Evolutionary conservation across 106 monocot genomes (phyloP).

Genomic region (Dendrobium officinale): DNA sequence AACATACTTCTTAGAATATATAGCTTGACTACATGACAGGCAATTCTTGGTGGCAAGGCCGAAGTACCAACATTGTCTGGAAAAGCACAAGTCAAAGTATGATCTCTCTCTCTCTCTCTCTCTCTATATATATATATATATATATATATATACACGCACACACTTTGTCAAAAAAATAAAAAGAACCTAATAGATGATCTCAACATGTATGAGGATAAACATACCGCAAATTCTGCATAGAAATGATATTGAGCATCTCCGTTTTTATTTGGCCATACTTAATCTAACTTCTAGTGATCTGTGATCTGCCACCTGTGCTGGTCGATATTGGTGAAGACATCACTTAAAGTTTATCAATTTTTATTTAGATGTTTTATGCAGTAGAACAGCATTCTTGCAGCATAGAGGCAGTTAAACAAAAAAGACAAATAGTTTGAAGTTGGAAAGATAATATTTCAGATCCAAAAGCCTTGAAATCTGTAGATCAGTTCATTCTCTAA

Average conservation of each 20-base stretch:
- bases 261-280: background rate
- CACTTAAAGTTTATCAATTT: background rate
- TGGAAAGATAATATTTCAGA: background rate
- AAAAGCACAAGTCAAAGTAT: constrained; percentile 66
- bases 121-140: background rate
- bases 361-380: background rate
- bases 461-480: background rate
- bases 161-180: background rate
- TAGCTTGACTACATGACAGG: constrained; percentile 30
- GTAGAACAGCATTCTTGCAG: background rate
- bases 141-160: no score
- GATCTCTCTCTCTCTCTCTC: background rate
- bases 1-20: background rate
- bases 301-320: background rate
- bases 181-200: background rate
- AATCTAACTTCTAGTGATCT: background rate
- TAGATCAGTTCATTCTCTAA: background rate
- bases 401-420: background rate
- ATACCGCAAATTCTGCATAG: background rate
- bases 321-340: no score
- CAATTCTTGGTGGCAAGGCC: constrained; percentile 88
- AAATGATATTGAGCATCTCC: background rate
- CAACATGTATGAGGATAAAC: background rate
- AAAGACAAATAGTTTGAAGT: background rate
- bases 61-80: constrained; percentile 82